phyloP scores from a whole-genome alignment of 2,329 filamentous ascomycete species.

The Coniella lustricola region DNA sequence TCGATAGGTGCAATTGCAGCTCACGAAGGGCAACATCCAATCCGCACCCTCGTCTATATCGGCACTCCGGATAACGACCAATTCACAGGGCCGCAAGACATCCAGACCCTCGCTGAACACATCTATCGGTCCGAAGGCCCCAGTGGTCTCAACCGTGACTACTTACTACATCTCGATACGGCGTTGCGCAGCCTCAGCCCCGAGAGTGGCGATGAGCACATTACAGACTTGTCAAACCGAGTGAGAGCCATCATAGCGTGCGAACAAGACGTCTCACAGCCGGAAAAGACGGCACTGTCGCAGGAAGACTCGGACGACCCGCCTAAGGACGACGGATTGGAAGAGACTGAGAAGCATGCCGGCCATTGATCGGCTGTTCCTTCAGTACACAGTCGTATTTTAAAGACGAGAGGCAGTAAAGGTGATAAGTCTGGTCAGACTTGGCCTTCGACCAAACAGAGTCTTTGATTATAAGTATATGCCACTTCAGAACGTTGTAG shows the following conservation, averaged over 20 bases:
- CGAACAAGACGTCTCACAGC: conserved; percentile 18
- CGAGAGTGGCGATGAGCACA: conserved; percentile 75
- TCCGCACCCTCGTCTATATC: conserved; percentile 59
- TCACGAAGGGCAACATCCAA: not conserved
- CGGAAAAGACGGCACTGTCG: conserved; percentile 13
- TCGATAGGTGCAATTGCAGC: too few species aligned
- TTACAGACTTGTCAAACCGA: conserved; percentile 70
- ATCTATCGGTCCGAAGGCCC: conserved; percentile 72
- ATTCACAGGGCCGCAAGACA: conserved; percentile 79
- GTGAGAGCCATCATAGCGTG: conserved; percentile 54
- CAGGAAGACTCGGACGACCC: conserved; percentile 3
- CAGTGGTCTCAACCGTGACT: conserved; percentile 85
- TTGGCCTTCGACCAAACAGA: too few species aligned
- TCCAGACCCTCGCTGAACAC: conserved; percentile 68
- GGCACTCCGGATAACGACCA: conserved; percentile 89
- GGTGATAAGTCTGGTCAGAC: too few species aligned
- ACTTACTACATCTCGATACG: conserved; percentile 72
- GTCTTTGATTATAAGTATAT: too few species aligned
- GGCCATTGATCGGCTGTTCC: not conserved
- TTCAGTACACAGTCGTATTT: too few species aligned
- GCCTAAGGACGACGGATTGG: conserved; percentile 24
- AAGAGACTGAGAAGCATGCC: conserved; percentile 45
- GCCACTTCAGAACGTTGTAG: too few species aligned
- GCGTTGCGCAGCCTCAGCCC: conserved; percentile 66
- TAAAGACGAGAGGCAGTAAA: too few species aligned